Base-by-base conservation (phyloP, 163 green algal genomes). In the Chlamydomonas reinhardtii region DNA sequence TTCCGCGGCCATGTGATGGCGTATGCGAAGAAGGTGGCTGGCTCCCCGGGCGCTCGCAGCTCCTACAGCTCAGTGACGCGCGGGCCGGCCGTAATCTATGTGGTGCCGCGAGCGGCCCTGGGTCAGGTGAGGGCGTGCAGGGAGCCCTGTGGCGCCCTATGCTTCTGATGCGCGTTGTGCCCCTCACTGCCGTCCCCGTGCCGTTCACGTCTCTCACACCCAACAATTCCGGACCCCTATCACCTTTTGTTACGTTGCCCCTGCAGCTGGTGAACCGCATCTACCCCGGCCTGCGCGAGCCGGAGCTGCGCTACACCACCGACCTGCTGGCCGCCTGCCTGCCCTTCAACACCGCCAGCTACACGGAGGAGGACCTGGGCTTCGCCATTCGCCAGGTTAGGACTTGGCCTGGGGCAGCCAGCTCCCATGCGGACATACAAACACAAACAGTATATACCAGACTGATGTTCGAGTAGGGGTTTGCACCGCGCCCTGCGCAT, bases 291-390 rank as follows among this genome's bases (percentile, higher is more conserved):
- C 52, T 85, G 24, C 48, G 52, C 20, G 78, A 85, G 17, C 14
- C n/a, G 6, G 78, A 85, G 48, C 68, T 64, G 22, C 56, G 48
- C 78, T 85, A 85, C 66, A n/a, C 70, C 22, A 35, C 31, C 64
- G 68, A 39, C 34, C 48, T 86, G 16, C 80, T 86, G 34, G 20
- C 35, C 5, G 54, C 56, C 54, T 73, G 25, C 22, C 80, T 86
- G 70, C 80, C 80, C 70, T 86, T 80, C 80, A 86, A 86, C 31
- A 73, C 35, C 52, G 29, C 70, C 32, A 80, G 70, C 32, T 86
- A 86, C 80, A 56, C 69, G 11, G 80, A 86, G 80, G 80, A 79
- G 8, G 80, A 86, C 70, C 29, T 86, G 35, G 9, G 25, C 27
- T 48, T 27, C 17, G 70, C 48, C 4, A 9, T 79, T 27, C 80